Base-by-base conservation (phyloP, 208 protist species). In the Acanthamoeba healyi region DNA sequence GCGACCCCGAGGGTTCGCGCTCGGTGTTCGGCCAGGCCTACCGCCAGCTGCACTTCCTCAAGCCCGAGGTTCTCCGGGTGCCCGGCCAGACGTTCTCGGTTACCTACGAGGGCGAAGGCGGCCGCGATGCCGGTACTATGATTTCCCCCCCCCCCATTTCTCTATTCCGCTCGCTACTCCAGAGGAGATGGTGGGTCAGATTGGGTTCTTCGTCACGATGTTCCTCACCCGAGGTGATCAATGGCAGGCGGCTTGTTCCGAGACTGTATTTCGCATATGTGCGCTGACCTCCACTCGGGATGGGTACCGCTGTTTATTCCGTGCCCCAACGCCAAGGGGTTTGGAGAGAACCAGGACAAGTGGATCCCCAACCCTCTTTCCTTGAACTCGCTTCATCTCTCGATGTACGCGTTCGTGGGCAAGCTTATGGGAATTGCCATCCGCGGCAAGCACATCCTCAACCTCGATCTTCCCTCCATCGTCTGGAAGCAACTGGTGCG, bases 371-470 rank as follows among this genome's bases (percentile, higher is more conserved):
- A 82, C n/a, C 95, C 95, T 34, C n/a, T 49, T 12, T 63, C 67
- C 9, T 36, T 22, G 19, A 46, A 1, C 40, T 54, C 87, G 42
- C 46, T 95, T 3, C 94, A 96, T 46, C 65, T 96, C 19, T 81
- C 86, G n/a, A 95, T 96, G 94, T 96, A 95, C 58, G 67, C 24
- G 5, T 95, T 97, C 63, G 29, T 97, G n/a, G 96, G 96, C 14
- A 88, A 72, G 34, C 95, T 99, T 63, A 99, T 99, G 98, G 99
- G 98, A 63, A 97, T 98, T 56, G 98, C 98, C 38, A 94, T 99
- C 84, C 97, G 98, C 88, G 97, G 96, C 40, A 97, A 98, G 61
- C 96, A 99, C 54, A 97, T 98, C 42, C 96, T 99, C 22, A 81
- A 46, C 40, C 56, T 96, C n/a, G 92, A 96, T 49, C 82, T 96